Base-by-base conservation (phyloP, 495 filamentous ascomycete genomes). In the Tuber umbilicatum region DNA sequence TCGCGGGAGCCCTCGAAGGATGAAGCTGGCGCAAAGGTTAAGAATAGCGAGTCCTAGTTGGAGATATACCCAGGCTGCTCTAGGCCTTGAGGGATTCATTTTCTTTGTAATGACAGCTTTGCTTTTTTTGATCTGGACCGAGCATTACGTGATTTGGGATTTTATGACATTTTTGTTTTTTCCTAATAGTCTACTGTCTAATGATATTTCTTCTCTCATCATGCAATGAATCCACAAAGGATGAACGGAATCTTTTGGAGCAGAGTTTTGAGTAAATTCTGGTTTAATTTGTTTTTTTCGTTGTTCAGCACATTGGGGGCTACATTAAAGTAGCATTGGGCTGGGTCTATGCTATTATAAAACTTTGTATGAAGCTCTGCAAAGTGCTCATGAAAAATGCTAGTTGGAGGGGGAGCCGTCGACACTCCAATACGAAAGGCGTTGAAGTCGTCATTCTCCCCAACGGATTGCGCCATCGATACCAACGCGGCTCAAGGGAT, bases 21-120 rank as follows among this genome's bases (percentile, higher is more conserved):
- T 69, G 76, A 69, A 47, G 72, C 69, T 23, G 69, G 68, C 31
- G 50, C 75, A 9, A 75, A 75, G 12, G 64, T 64, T 19, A 69
- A 70, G 38, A 76, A 64, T 6, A 17, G 55, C 55, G 55, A 35
- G 55, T 35, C 31, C 31, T 64, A 64, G 55, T 35, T 35, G 27
- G 55, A 64, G 27, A 64, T 35, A 64, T 35, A 7, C 55, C 27
- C 23, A 50, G 21, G 45, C 45, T 50, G 45, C 45, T 50, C 45
- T 64, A 64, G 55, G 27, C 55, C 55, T 35, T 64, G 55, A 35
- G 55, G n/a, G 31, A 7, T 64, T 64, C 55, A 19, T 35, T 35
- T 64, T 64, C 55, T 64, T 64, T 64, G 55, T 64, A 64, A 64
- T 64, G 55, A 64, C 55, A 12, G 3, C 27, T 64, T 64, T 64